Conservation (phyloP, 1,284 basidiomycete genomes). For the Leccinum subrobustum region DNA sequence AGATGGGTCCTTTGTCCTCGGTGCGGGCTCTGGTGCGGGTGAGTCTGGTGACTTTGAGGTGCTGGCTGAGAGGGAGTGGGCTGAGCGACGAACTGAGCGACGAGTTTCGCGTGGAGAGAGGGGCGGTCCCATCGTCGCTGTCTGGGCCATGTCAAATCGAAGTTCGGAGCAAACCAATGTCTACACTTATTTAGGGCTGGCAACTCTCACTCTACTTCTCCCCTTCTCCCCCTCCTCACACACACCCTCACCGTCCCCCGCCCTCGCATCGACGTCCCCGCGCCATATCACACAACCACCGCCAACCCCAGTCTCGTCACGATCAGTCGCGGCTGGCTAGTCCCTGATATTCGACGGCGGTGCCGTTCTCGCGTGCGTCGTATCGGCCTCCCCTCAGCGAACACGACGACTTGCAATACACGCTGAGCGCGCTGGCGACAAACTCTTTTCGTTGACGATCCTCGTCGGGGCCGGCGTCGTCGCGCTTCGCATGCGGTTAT, state of each 20-base stretch:
- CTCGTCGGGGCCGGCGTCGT: conserved; percentile 1
- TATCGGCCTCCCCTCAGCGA: conserved; percentile 6
- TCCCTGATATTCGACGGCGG: background rate
- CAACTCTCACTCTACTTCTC: conserved; percentile 19
- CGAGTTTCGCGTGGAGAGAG: conserved; percentile 72
- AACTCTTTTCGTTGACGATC: conserved; percentile 16
- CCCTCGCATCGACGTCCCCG: background rate
- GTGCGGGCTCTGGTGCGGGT: conserved; percentile 50
- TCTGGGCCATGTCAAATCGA: conserved; percentile 44
- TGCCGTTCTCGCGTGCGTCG: conserved; percentile 1
- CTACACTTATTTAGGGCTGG: conserved; percentile 42
- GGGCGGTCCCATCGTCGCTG: conserved; percentile 68
- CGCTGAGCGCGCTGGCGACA: conserved; percentile 4
- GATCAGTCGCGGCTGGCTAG: conserved; percentile 17
- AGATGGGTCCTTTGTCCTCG: conserved; percentile 40
- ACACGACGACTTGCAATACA: background rate
- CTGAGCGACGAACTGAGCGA: conserved; percentile 71
- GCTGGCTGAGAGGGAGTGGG: conserved; percentile 61
- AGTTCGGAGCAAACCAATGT: conserved; percentile 9
- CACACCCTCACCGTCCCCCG: background rate
- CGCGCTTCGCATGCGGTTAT: conserved; percentile 24
- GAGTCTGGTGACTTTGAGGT: conserved; percentile 76
- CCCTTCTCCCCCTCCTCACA: background rate
- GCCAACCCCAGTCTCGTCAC: conserved; percentile 10
- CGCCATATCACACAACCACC: background rate